Evolutionary conservation across 2,329 filamentous ascomycete species (phyloP).

Genomic region (Hypomyces perniciosus): DNA sequence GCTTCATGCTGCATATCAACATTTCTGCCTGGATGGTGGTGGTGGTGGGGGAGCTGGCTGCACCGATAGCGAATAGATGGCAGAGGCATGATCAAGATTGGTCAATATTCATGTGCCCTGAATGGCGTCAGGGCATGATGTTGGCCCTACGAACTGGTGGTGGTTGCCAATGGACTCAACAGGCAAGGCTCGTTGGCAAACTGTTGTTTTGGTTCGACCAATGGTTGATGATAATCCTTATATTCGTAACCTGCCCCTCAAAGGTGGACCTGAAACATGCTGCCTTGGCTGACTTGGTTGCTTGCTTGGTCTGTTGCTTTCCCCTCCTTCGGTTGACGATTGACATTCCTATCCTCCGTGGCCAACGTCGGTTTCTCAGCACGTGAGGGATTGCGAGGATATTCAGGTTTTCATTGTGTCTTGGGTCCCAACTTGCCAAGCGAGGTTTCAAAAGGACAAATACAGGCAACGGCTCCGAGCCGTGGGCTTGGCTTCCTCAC

Average conservation of each 20-base stretch:
- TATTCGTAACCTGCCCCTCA: slow-evolving; percentile 6
- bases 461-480: no score
- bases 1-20: not conserved
- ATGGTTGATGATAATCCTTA: slow-evolving; percentile 1
- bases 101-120: slow-evolving; percentile 3
- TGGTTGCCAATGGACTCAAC: not conserved
- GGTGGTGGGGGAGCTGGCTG: not conserved
- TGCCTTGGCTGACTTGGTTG: slow-evolving; percentile 1
- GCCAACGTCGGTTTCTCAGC: not conserved
- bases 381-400: not conserved
- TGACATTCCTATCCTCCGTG: no score
- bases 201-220: not conserved
- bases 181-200: not conserved
- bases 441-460: no score
- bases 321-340: not conserved
- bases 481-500: no score
- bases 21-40: slow-evolving; percentile 2
- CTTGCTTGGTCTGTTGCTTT: not conserved
- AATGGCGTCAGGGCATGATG: not conserved
- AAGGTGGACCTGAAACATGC: slow-evolving; percentile 11
- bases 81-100: slow-evolving; percentile 2
- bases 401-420: no score
- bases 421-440: no score
- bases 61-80: not conserved
- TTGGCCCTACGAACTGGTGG: slow-evolving; percentile 2